Conservation (phyloP, 2,329 filamentous ascomycete species). For the Diplodia scrobiculata region DNA sequence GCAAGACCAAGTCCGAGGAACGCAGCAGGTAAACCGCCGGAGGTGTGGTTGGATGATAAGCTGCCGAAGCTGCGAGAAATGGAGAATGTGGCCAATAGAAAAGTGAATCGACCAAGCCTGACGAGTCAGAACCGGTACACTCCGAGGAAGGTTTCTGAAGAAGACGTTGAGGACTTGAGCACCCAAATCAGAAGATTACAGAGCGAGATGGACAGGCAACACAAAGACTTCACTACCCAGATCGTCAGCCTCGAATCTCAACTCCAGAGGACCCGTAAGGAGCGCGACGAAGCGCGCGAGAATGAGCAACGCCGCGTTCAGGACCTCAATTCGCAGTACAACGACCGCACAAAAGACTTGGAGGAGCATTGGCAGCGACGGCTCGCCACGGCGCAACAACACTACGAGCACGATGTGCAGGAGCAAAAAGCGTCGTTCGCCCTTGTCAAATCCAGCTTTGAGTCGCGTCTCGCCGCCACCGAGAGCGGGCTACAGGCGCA, state of each 20-base stretch:
- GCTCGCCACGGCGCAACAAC: neutral
- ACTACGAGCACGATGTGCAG: constrained; percentile 13
- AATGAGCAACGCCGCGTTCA: constrained; percentile 22
- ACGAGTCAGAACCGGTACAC: too few species aligned
- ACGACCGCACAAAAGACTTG: constrained; percentile 7
- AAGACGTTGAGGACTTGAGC: constrained; percentile 1
- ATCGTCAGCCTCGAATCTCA: constrained; percentile 18
- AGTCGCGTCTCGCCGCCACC: constrained; percentile 13
- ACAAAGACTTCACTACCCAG: neutral
- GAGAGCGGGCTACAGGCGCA: constrained; percentile 18
- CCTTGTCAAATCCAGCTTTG: constrained; percentile 23
- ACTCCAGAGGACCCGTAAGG: constrained; percentile 2
- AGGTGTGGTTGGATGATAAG: constrained; percentile 15
- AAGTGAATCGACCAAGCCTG: neutral
- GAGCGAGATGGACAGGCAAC: constrained; percentile 5
- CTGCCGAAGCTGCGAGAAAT: neutral
- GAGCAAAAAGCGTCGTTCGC: constrained; percentile 25
- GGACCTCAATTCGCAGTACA: constrained; percentile 10
- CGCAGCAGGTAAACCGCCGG: neutral
- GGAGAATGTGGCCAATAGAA: neutral
- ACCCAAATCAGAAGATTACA: constrained; percentile 5
- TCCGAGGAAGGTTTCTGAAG: neutral
- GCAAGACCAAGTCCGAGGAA: constrained; percentile 10
- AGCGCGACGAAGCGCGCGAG: constrained; percentile 8
- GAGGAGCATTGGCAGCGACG: constrained; percentile 24